Conservation (phyloP, 2,329 filamentous ascomycete species). For the Magnaporthiopsis poae region DNA sequence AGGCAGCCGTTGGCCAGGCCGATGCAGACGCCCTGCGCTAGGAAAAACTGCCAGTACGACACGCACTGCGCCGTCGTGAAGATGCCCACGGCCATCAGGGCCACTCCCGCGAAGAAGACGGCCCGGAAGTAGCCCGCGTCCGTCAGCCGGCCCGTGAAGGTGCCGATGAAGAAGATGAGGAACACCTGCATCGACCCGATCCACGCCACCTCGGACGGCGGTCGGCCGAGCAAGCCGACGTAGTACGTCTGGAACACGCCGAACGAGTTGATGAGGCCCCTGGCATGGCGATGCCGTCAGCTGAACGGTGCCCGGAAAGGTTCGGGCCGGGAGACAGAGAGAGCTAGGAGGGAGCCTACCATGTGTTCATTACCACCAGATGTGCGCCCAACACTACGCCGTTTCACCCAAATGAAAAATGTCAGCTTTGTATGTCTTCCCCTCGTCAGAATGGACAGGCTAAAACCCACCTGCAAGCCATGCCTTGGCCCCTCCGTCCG, state of each 20-base stretch:
- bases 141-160: conserved; percentile 41
- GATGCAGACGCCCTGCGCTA: conserved; percentile 44
- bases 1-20: conserved; percentile 52
- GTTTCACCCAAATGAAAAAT: not conserved
- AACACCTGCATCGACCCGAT: conserved; percentile 47
- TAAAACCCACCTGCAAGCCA: conserved; percentile 26
- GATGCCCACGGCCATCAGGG: conserved; percentile 35
- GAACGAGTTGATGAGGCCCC: conserved; percentile 46
- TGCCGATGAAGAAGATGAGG: conserved; percentile 44
- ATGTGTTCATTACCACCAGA: conserved; percentile 26
- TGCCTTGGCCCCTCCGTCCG: conserved; percentile 38
- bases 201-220: conserved; percentile 40
- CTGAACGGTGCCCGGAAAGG: not conserved
- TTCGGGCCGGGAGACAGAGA: too few species aligned
- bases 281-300: conserved; percentile 9
- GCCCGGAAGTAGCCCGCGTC: conserved; percentile 44
- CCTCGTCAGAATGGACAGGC: not conserved
- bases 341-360: conserved; percentile 19
- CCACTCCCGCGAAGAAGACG: conserved; percentile 30
- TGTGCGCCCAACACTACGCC: not conserved
- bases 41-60: conserved; percentile 45
- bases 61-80: conserved; percentile 35
- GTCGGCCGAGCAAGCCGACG: conserved; percentile 25
- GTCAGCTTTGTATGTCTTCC: not conserved
- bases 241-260: conserved; percentile 49